Percentiles rank a stretch among this genome's conserved stretches.
Evolutionary conservation across 345 rosid genomes (phyloP).

Genomic region (Microthlaspi erraticum): DNA sequence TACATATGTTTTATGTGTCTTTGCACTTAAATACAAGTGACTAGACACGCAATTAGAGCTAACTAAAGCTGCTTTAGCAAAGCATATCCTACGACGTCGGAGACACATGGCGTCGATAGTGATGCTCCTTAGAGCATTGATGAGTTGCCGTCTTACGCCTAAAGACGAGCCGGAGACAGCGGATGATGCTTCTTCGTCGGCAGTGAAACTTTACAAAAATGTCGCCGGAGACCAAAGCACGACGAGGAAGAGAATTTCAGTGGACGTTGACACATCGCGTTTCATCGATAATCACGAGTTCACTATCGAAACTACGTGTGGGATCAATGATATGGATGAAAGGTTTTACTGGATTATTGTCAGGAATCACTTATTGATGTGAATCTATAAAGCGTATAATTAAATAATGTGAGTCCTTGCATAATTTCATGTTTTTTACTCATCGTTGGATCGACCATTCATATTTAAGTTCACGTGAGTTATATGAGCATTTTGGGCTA

Average conservation of each 20-base stretch:
- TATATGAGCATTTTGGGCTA: slow-evolving; percentile 6
- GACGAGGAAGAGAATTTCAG: neutral
- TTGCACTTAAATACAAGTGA: slow-evolving; percentile 19
- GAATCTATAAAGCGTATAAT: neutral
- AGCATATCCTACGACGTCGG: slow-evolving; percentile 2
- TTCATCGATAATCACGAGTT: neutral
- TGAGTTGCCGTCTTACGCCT: slow-evolving; percentile 45
- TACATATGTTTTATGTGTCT: neutral
- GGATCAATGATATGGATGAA: slow-evolving; percentile 25
- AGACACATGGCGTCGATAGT: slow-evolving; percentile 42
- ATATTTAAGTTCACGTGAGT: neutral
- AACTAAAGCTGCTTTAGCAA: no score
- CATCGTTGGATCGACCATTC: slow-evolving; percentile 24
- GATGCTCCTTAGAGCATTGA: slow-evolving; percentile 44
- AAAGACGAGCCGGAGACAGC: slow-evolving; percentile 14
- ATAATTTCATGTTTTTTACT: neutral
- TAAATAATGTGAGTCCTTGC: slow-evolving; percentile 21
- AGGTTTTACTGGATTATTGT: slow-evolving; percentile 27
- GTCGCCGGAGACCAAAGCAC: neutral
- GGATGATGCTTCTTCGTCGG: neutral
- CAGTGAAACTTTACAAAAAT: slow-evolving; percentile 8
- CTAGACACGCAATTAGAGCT: slow-evolving; percentile 1
- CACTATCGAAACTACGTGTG: neutral
- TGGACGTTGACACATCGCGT: slow-evolving; percentile 11
- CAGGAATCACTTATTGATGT: slow-evolving; percentile 33